Base-by-base conservation (phyloP, 2,329 filamentous ascomycete genomes). In the Corniculantispora saksenae region DNA sequence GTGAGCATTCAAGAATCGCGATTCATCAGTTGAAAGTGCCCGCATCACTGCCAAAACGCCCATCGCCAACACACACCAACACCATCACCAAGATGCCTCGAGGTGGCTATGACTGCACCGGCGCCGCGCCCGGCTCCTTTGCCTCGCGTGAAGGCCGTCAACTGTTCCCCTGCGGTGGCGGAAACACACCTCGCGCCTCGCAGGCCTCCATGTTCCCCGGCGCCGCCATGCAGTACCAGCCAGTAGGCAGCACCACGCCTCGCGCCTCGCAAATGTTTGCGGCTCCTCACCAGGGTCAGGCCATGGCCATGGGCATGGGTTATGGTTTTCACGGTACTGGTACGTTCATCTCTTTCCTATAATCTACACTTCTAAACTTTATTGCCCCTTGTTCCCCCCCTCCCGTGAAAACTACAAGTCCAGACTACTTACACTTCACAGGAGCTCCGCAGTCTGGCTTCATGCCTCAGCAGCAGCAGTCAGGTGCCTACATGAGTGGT, bases 51-150 rank as follows among this genome's bases (percentile, higher is more conserved):
- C n/a, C 45, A 9, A 7, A 8, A 48, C 45, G 15, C 15, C 45
- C 45, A 48, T 12, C n/a, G n/a, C n/a, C 7, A 8, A 23, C 50
- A n/a, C 4, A 23, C 35, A 54, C 12, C 35, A 19, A 17, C 38
- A 29, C 21, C 57, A 10, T 47, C 27, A 50, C 5, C 25, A 32
- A 9, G 1, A 64, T 64, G 62, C 54, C 54, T 53, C 62, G 62
- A 23, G 62, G 45, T 21, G 62, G 35, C 47, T 64, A 64, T 47
- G 62, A 64, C 47, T 64, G 62, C 55, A 45, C 62, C 35, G 55
- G 55, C 47, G 62, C 62, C 25, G 62, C 62, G 10, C 55, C 47
- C 35, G 62, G 62, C 54, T 64, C 62, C 47, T 58, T 45, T 27
- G 62, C 62, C 25, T 58, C 54, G 13, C 53, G 55, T 13, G 12